Percentiles rank a stretch among this genome's conserved stretches.
Evolutionary conservation across 257 asterid species (phyloP).

Genomic region (Coffea eugenioides): DNA sequence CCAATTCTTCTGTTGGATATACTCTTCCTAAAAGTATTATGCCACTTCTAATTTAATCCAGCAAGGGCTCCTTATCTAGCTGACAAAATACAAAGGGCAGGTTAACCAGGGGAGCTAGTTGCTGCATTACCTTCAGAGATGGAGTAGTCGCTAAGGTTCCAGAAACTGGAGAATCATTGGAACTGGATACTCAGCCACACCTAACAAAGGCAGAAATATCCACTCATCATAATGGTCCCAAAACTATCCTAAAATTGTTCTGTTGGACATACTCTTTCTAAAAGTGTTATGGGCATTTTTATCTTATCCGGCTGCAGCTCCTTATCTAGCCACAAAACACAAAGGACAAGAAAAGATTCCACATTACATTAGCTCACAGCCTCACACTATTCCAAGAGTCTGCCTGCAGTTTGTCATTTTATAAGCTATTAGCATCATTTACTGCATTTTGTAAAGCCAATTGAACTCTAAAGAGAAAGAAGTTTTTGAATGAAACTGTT

Average conservation of each 20-base stretch:
- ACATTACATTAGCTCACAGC: background rate
- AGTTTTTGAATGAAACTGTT: no score
- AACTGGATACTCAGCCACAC: no score
- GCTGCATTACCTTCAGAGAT: background rate
- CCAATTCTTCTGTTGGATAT: background rate
- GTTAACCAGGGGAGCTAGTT: no score
- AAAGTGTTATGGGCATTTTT: background rate
- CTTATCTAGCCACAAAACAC: background rate
- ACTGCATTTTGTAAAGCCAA: background rate
- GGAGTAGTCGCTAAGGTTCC: background rate
- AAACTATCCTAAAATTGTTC: background rate
- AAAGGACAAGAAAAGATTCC: background rate
- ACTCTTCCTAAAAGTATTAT: no score
- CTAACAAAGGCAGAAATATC: no score
- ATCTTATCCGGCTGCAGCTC: background rate
- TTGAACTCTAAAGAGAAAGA: no score
- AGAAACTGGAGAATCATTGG: background rate
- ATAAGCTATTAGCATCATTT: background rate
- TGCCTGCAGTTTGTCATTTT: background rate
- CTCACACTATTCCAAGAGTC: background rate
- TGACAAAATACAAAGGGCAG: no score
- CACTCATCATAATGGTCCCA: background rate
- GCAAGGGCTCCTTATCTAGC: no score
- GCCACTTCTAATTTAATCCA: no score
- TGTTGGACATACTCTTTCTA: background rate